A percentile compares a stretch with the other conserved stretches of the same genome.
phyloP scores from a whole-genome alignment of 2,329 filamentous ascomycete genomes.

The Eurotiales sp. region DNA sequence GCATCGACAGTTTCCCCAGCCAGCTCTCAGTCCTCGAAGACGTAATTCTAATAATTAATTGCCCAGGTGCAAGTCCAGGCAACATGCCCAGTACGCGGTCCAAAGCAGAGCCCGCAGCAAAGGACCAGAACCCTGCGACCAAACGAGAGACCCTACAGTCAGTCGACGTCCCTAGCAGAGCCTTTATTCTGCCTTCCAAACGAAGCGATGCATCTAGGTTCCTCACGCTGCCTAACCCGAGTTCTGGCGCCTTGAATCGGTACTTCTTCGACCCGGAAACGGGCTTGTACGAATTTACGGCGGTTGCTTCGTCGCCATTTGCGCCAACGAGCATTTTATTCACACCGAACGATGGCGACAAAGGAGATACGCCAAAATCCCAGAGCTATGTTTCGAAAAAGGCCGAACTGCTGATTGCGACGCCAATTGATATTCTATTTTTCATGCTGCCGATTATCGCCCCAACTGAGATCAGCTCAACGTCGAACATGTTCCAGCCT shows the following conservation, averaged over 20 bases:
- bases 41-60: too few relatives aligned
- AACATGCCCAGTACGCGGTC: slow-evolving; percentile 25
- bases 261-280: slow-evolving; percentile 57
- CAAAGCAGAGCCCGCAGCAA: slow-evolving; percentile 6
- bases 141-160: slow-evolving; percentile 18
- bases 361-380: slow-evolving; percentile 8
- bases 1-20: too few relatives aligned
- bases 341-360: slow-evolving; percentile 25
- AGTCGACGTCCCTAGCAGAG: slow-evolving; percentile 37
- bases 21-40: too few relatives aligned
- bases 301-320: slow-evolving; percentile 49
- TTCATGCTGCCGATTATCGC: slow-evolving; percentile 70
- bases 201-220: slow-evolving; percentile 53
- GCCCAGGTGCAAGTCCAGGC: not conserved
- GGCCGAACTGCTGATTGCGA: slow-evolving; percentile 77
- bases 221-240: slow-evolving; percentile 54
- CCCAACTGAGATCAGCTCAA: slow-evolving; percentile 41
- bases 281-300: slow-evolving; percentile 61
- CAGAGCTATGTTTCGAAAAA: slow-evolving; percentile 59
- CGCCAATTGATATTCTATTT: slow-evolving; percentile 79
- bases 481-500: slow-evolving; percentile 42
- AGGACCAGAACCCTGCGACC: slow-evolving; percentile 19
- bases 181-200: slow-evolving; percentile 56
- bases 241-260: slow-evolving; percentile 44
- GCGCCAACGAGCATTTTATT: slow-evolving; percentile 56